Evolutionary conservation across 1,284 basidiomycete genomes (phyloP).

Genomic region (Trametes polyzona): DNA sequence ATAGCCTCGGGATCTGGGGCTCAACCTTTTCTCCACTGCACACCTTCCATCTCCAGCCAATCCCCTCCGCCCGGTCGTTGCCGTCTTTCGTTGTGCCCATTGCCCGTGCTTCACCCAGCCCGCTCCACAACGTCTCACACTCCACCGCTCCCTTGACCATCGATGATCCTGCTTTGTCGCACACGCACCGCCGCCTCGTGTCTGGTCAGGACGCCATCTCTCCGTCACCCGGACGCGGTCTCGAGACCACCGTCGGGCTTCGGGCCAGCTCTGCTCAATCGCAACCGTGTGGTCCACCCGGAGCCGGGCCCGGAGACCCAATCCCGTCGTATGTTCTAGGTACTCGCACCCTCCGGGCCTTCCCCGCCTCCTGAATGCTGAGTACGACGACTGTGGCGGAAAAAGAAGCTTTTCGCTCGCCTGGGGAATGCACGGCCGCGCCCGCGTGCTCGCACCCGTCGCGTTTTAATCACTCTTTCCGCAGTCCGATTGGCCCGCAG

Average conservation of each 20-base stretch:
- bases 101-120: not conserved
- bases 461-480: not conserved
- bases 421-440: not conserved
- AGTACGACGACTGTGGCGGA: not conserved
- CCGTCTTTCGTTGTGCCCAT: not conserved
- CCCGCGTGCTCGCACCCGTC: not conserved
- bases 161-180: not conserved
- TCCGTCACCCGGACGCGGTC: conserved; percentile 2
- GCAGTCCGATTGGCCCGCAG: conserved; percentile 7
- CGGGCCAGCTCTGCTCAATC: not conserved
- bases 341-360: not conserved
- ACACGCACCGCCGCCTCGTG: not conserved
- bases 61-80: conserved; percentile 2
- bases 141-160: conserved; percentile 1
- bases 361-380: not conserved
- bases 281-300: not conserved
- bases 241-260: conserved; percentile 9
- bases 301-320: conserved; percentile 5
- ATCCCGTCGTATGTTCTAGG: conserved; percentile 1
- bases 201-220: not conserved
- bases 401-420: not conserved
- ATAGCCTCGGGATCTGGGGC: not conserved
- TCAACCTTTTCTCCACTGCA: conserved; percentile 4
- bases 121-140: not conserved
- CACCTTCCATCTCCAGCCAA: conserved; percentile 1